Evolutionary conservation across 495 filamentous ascomycete species (phyloP).

Genomic region (Penicillium silybi): DNA sequence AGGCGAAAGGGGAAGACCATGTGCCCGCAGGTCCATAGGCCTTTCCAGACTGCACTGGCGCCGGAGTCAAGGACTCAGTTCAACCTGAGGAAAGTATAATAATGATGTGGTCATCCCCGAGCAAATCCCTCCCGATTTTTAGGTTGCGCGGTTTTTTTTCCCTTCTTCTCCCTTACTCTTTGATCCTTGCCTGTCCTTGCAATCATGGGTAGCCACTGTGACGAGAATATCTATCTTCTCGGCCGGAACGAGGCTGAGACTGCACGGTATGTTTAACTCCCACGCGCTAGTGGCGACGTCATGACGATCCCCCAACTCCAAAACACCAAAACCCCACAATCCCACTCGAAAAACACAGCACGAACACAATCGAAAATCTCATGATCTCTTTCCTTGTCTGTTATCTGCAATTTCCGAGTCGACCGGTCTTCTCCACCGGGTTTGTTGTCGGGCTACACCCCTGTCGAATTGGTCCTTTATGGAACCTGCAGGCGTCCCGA

Average conservation of each 20-base stretch:
- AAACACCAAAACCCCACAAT: neutral
- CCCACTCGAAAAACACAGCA: no score
- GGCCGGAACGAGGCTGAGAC: conserved; percentile 15
- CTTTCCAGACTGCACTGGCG: neutral
- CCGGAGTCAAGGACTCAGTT: neutral
- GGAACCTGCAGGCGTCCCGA: conserved; percentile 5
- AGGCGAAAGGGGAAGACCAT: neutral
- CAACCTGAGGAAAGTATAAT: neutral
- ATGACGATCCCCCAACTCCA: neutral
- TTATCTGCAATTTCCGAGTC: neutral
- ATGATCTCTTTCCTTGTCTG: no score
- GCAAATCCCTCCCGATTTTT: neutral
- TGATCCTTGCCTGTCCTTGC: neutral
- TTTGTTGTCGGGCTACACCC: neutral
- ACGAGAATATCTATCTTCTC: conserved; percentile 14
- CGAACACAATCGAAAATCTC: no score
- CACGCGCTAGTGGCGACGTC: neutral
- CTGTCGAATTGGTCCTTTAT: neutral
- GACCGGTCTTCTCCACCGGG: neutral
- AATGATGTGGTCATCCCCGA: neutral
- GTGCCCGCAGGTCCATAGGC: neutral
- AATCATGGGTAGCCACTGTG: conserved; percentile 3
- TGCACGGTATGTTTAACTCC: conserved; percentile 6
- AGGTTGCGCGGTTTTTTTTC: neutral
- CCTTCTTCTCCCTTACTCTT: no score